Percentiles rank a stretch among this genome's conserved stretches.
phyloP scores from a whole-genome alignment of 2,329 filamentous ascomycete species.

The Catunica adiposa region DNA sequence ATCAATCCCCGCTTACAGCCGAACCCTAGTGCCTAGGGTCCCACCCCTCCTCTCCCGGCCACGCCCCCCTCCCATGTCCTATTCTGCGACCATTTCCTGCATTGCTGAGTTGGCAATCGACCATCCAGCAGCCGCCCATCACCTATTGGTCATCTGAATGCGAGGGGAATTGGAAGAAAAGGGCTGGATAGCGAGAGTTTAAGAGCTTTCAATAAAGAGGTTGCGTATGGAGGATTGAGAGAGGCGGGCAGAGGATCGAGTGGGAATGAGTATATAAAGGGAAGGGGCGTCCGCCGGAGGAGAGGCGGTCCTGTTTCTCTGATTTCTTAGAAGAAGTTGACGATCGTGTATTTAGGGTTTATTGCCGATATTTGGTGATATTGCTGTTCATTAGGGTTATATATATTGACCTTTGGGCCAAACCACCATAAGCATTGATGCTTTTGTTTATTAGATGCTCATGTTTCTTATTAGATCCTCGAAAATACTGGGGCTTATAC shows the following conservation, averaged over 20 bases:
- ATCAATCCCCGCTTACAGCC: background rate
- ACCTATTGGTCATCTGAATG: background rate
- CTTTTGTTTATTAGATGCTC: too few species aligned
- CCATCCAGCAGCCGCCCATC: conserved; percentile 23
- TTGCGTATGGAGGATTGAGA: background rate
- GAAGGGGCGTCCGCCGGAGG: too few species aligned
- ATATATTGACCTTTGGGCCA: too few species aligned
- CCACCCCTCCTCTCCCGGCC: background rate
- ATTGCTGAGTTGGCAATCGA: conserved; percentile 28
- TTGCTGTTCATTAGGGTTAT: too few species aligned
- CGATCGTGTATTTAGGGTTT: too few species aligned
- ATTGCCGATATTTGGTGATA: too few species aligned
- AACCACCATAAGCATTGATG: too few species aligned
- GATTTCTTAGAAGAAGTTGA: background rate
- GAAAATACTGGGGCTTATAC: background rate
- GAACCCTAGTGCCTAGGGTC: background rate
- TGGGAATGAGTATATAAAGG: background rate
- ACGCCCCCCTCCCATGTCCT: conserved; percentile 13
- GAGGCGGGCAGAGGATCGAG: background rate
- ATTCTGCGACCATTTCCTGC: conserved; percentile 41
- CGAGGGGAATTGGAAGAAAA: background rate
- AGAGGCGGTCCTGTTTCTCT: background rate
- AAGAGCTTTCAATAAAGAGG: background rate
- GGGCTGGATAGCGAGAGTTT: background rate
- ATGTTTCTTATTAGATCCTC: too few species aligned